Base-by-base conservation (phyloP, 139 green algal genomes). In the Diplosphaera chodatii region DNA sequence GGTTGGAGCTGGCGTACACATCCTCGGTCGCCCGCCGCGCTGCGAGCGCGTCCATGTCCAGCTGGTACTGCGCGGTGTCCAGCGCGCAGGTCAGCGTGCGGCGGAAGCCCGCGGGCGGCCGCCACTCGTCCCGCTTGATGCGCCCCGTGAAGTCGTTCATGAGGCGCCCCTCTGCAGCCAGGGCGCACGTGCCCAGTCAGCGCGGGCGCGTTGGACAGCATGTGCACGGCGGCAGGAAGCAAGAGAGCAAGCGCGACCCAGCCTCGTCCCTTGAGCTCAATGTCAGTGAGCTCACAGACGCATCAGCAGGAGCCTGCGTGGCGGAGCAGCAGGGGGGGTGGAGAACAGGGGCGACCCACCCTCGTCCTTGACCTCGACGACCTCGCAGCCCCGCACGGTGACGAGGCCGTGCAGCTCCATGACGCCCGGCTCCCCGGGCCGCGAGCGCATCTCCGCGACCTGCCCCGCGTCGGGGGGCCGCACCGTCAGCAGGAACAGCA, bases 61-160 rank as follows among this genome's bases (percentile, higher is more conserved):
- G 67, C 80, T 98, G 93, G 84, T 98, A 98, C 84, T 98, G 95
- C 22, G 93, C 92, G 0, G 91, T 79, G 77, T 99, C 95, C 67
- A 99, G 76, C 4, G 88, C 87, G 27, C 98, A 72, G 0, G 83
- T 84, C 15, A 96, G 23, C 28, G 91, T 98, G 56, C 94, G 88
- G 37, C 71, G 48, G 31, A 78, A 82, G 66, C 94, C 94, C 55
- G 81, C 48, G 21, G 85, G 85, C 2, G 79, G 71, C 13, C 71
- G 65, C 40, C 48, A 68, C 55, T 88, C 73, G 16, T 95, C 88
- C 0, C 73, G 72, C 37, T 84, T 83, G 59, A 92, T 81, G 6
- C 90, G 78, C 22, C 90, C 93, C 0, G 85, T 95, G 83, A 96
- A 97, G 82, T 98, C 92, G 75, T 98, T 97, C 90, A 98, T 95